Evolutionary conservation across 2,329 filamentous ascomycete genomes (phyloP), one percentile per base, ranked within the genome.

Genomic region (Epichloe typhina): DNA sequence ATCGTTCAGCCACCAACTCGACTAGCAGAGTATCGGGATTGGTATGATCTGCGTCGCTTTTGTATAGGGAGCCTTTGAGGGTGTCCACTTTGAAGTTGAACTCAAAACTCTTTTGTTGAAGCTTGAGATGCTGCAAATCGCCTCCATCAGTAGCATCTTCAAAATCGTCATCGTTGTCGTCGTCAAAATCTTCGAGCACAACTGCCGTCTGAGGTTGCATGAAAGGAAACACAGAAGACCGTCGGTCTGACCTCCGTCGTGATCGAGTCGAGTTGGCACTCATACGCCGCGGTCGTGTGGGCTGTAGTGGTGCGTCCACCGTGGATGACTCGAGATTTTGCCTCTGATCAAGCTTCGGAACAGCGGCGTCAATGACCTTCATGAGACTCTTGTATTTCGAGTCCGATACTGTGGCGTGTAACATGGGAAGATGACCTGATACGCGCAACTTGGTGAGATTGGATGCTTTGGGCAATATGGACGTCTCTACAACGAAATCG

Each of bases 341-440:
- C 17, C 71, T 66, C 1, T 74, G 72, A 15, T 74, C 71, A 26
- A 97, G 84, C 54, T 86, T 90, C 1, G 93, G 94, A 53, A 98
- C 87, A 0, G 93, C 90, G 51, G 95, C 89, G 53, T 98, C 91
- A 54, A 98, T 91, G 42, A 98, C 75, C 59, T 83, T 90, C 93
- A 99, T 98, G 53, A 98, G 67, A 44, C 82, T 90, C 71, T 97
- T 98, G 72, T 98, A 98, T 65, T 98, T 98, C 38, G 82, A 82
- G 60, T 99, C 94, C 0, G 93, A 97, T 38, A 94, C 83, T 0
- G 86, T 87, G 11, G 87, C 93, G 64, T 97, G 91, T 1, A 99
- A 74, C 49, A 97, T 83, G 0, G 94, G 93, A 49, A 99, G 74
- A 59, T 94, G 88, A 2, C 93, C 93, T 1, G 89, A 94, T 36